Percentiles rank a stretch among this genome's conserved stretches.
Conservation (phyloP, 2,329 filamentous ascomycete species). For the Paecilomyces dactylethromorphus region DNA sequence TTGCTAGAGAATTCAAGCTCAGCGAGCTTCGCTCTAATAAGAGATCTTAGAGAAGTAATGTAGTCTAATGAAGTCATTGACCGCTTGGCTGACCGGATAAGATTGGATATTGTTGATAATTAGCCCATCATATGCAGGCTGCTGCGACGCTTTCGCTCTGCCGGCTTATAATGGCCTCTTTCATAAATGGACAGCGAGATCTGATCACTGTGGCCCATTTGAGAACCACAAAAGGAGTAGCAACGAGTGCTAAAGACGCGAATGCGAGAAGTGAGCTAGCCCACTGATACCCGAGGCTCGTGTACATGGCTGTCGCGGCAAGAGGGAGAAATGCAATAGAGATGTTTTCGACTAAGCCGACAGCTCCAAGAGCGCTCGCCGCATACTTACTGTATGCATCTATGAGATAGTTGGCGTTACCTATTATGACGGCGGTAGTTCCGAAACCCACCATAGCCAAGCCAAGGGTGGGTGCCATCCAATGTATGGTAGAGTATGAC, state of each 20-base stretch:
- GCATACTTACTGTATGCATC: conserved; percentile 45
- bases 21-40: no score
- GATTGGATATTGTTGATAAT: no score
- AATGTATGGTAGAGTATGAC: conserved; percentile 21
- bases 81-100: no score
- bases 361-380: conserved; percentile 40
- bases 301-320: conserved; percentile 30
- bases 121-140: no score
- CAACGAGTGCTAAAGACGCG: conserved; percentile 26
- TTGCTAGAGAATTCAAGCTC: no score
- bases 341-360: conserved; percentile 38
- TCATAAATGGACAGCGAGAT: conserved; percentile 15
- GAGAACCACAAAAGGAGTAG: conserved; percentile 31
- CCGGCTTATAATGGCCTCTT: conserved; percentile 3
- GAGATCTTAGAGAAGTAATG: no score
- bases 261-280: conserved; percentile 35
- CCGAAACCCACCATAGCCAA: conserved; percentile 34
- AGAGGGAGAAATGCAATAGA: conserved; percentile 40
- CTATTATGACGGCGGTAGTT: conserved; percentile 39
- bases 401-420: conserved; percentile 43
- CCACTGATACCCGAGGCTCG: conserved; percentile 31
- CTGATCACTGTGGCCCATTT: conserved; percentile 34
- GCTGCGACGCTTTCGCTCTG: no score
- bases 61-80: no score
- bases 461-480: conserved; percentile 28